Evolutionary conservation across 371 early-diverging fungal genomes (phyloP).

Genomic region (Saksenaea vasiformis): DNA sequence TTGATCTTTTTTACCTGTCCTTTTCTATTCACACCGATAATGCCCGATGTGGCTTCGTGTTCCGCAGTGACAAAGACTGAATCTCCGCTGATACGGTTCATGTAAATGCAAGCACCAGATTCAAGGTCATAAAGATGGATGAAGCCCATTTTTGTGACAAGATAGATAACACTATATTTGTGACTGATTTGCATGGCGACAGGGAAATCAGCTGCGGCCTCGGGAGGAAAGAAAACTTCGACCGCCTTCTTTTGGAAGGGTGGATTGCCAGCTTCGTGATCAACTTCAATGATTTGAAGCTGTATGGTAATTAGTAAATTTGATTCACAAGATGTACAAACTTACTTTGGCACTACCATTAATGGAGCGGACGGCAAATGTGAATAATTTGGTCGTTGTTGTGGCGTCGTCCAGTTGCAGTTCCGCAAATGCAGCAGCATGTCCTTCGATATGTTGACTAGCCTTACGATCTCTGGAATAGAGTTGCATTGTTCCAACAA

Average conservation of each 20-base stretch:
- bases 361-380: slow-evolving; percentile 88
- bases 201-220: slow-evolving; percentile 94
- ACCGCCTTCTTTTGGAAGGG: slow-evolving; percentile 88
- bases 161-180: slow-evolving; percentile 88
- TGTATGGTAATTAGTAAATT: slow-evolving; percentile 21
- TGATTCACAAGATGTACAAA: neutral
- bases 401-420: slow-evolving; percentile 78
- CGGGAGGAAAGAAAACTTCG: slow-evolving; percentile 95
- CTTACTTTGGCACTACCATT: slow-evolving; percentile 80
- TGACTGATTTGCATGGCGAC: slow-evolving; percentile 95
- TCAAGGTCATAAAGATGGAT: slow-evolving; percentile 96
- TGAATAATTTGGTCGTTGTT: slow-evolving; percentile 85
- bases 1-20: slow-evolving; percentile 72
- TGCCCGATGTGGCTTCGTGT: slow-evolving; percentile 80
- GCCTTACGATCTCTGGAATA: slow-evolving; percentile 91
- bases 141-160: slow-evolving; percentile 97
- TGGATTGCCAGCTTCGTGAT: slow-evolving; percentile 92
- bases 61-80: slow-evolving; percentile 98
- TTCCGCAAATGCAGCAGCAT: slow-evolving; percentile 95
- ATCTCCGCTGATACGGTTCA: slow-evolving; percentile 96
- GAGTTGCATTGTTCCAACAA: slow-evolving; percentile 95
- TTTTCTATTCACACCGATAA: slow-evolving; percentile 95
- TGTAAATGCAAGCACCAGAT: slow-evolving; percentile 90
- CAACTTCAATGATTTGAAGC: slow-evolving; percentile 96
- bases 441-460: slow-evolving; percentile 96